Conservation (phyloP, 495 filamentous ascomycete species). For the Lophiotrema nucula region DNA sequence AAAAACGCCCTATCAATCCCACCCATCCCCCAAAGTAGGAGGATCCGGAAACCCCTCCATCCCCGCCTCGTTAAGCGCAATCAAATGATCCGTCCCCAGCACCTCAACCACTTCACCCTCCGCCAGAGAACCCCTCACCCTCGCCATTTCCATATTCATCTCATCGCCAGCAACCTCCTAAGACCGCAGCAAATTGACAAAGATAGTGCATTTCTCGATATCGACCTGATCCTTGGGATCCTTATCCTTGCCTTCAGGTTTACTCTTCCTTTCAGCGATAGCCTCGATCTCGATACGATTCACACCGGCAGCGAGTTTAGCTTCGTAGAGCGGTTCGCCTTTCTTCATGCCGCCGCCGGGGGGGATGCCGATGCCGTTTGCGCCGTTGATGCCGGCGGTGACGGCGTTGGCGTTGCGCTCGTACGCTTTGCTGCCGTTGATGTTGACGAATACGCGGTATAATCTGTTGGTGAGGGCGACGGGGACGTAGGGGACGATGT, state of each 20-base stretch:
- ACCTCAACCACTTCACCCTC: too few relatives aligned
- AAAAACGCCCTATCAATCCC: too few relatives aligned
- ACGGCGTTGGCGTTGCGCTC: constrained; percentile 30
- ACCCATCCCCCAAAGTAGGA: too few relatives aligned
- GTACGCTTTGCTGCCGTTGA: constrained; percentile 40
- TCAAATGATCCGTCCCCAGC: too few relatives aligned
- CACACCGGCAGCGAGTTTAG: constrained; percentile 37
- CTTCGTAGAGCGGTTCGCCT: constrained; percentile 40
- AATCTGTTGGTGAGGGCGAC: constrained; percentile 56
- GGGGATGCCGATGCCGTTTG: not conserved
- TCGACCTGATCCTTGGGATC: constrained; percentile 36
- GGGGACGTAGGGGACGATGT: constrained; percentile 62
- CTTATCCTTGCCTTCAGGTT: constrained; percentile 11
- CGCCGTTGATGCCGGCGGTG: constrained; percentile 27
- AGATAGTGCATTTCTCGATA: constrained; percentile 42
- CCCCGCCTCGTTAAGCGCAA: too few relatives aligned
- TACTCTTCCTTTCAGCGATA: constrained; percentile 33
- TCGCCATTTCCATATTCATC: not conserved
- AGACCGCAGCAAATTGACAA: constrained; percentile 39
- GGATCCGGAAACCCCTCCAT: too few relatives aligned
- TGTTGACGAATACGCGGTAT: constrained; percentile 62
- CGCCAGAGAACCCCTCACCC: too few relatives aligned
- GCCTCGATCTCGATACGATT: constrained; percentile 45
- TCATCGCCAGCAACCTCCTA: not conserved
- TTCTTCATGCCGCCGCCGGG: constrained; percentile 30